phyloP scores from a whole-genome alignment of 108 stramenopile genomes.

The Epithemia pelagica region DNA sequence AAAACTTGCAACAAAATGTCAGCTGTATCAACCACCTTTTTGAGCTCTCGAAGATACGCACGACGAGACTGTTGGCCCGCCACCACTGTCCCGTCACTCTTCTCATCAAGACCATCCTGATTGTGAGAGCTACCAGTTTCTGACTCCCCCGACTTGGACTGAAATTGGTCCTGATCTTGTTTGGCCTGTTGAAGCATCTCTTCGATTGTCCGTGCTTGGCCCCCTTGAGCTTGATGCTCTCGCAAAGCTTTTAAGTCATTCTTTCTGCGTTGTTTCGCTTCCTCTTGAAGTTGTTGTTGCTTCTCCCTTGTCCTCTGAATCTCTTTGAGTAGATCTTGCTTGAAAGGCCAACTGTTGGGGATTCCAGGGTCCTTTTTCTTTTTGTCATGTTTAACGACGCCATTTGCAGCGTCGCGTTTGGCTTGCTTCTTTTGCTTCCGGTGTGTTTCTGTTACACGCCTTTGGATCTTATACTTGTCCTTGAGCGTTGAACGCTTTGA shows the following conservation, averaged over 20 bases:
- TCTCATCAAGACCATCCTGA: neutral
- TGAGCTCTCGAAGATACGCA: slow-evolving; percentile 88
- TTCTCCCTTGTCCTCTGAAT: slow-evolving; percentile 74
- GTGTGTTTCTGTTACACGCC: slow-evolving; percentile 88
- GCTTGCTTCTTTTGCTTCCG: slow-evolving; percentile 88
- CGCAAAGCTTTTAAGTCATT: slow-evolving; percentile 26
- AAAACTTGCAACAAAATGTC: slow-evolving; percentile 97
- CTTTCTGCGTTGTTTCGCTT: slow-evolving; percentile 63
- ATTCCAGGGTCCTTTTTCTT: slow-evolving; percentile 92
- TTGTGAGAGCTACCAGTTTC: neutral
- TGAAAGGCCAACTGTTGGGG: slow-evolving; percentile 98
- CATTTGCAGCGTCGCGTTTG: slow-evolving; percentile 73
- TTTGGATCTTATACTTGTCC: slow-evolving; percentile 96
- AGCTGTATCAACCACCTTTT: slow-evolving; percentile 92
- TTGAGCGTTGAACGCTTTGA: slow-evolving; percentile 94
- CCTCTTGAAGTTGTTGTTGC: slow-evolving; percentile 56
- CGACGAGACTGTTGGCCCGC: slow-evolving; percentile 65
- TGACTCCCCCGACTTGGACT: slow-evolving; percentile 13
- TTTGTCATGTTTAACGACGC: slow-evolving; percentile 50
- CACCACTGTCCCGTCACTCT: slow-evolving; percentile 35
- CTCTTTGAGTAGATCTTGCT: slow-evolving; percentile 90
- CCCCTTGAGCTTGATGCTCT: slow-evolving; percentile 46
- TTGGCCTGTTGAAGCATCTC: slow-evolving; percentile 47
- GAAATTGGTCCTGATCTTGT: slow-evolving; percentile 33
- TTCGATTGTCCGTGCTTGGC: slow-evolving; percentile 38